Conservation (phyloP, 2,329 filamentous ascomycete species). For the Aspergillus puulaauensis region DNA sequence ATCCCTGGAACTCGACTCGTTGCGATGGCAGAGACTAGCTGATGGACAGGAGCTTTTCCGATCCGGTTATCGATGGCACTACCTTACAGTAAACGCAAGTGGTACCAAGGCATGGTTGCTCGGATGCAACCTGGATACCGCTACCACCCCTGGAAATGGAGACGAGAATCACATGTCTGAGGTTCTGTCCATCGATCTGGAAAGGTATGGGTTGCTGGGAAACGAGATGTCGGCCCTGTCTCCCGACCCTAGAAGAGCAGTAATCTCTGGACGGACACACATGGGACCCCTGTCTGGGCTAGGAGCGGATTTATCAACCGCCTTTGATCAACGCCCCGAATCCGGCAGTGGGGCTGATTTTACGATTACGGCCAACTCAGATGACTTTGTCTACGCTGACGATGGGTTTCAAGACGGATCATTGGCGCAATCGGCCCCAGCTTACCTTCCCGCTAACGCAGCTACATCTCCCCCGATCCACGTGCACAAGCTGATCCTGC, state of each 20-base stretch:
- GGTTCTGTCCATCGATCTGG: conserved; percentile 88
- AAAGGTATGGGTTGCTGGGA: conserved; percentile 85
- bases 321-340: conserved; percentile 85
- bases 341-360: conserved; percentile 87
- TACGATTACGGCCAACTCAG: conserved; percentile 80
- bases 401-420: conserved; percentile 48
- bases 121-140: conserved; percentile 78
- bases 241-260: conserved; percentile 46
- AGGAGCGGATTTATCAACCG: conserved; percentile 78
- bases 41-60: conserved; percentile 94
- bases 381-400: conserved; percentile 57
- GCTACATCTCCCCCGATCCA: conserved; percentile 79
- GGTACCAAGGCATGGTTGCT: conserved; percentile 96
- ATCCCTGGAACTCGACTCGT: conserved; percentile 77
- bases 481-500: conserved; percentile 90
- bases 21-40: conserved; percentile 93
- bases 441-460: conserved; percentile 35
- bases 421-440: conserved; percentile 28
- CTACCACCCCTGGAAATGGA: conserved; percentile 65
- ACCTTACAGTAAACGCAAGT: conserved; percentile 92
- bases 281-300: conserved; percentile 61
- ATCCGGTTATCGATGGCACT: conserved; percentile 93
- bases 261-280: conserved; percentile 54
- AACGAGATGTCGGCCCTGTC: conserved; percentile 66
- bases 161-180: conserved; percentile 93